phyloP scores from a whole-genome alignment of 441 rosid genomes.

The Erodium trifolium region DNA sequence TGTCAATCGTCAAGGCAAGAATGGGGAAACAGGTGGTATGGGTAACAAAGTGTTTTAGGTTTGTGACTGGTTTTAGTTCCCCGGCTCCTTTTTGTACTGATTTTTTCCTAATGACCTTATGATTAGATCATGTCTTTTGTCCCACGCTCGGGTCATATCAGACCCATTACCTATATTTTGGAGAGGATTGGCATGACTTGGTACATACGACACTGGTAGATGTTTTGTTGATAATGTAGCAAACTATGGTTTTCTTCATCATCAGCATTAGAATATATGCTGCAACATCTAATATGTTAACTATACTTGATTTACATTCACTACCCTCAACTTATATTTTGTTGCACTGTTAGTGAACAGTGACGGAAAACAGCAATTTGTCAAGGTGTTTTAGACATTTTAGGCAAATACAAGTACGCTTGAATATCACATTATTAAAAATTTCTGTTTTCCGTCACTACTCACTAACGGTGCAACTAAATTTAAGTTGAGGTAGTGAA shows the following conservation, averaged over 20 bases:
- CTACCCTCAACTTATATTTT: no score
- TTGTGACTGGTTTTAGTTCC: constrained; percentile 2
- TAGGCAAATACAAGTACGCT: no score
- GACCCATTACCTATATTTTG: background rate
- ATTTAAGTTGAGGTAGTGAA: no score
- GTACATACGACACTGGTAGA: background rate
- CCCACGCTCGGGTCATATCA: background rate
- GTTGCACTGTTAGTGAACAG: no score
- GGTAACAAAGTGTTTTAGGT: background rate
- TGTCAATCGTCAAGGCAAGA: background rate
- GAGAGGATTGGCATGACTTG: constrained; percentile 1
- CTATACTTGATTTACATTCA: no score
- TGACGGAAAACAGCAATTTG: no score
- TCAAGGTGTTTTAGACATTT: no score
- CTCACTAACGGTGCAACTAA: no score
- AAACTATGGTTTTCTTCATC: background rate
- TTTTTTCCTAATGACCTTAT: background rate
- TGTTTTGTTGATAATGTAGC: background rate
- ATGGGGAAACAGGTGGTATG: background rate
- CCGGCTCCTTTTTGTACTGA: background rate
- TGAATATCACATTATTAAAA: no score
- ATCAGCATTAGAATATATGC: no score
- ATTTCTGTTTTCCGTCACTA: no score
- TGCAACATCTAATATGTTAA: background rate
- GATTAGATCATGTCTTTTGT: background rate